phyloP scores from a whole-genome alignment of 305 asterid genomes.

The Galium porrigens region DNA sequence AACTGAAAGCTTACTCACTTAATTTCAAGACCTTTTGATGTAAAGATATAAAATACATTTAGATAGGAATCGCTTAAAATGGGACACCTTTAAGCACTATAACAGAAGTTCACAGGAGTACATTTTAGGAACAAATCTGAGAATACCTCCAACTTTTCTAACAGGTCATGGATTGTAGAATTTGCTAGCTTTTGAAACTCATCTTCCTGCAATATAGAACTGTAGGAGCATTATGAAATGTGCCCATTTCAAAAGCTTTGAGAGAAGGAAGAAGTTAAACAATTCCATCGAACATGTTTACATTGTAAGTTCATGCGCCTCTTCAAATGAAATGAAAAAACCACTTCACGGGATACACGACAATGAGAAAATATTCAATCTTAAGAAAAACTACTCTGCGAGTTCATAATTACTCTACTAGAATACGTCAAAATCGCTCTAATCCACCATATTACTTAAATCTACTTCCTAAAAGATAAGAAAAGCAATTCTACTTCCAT shows the following conservation, averaged over 20 bases:
- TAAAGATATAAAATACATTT: background rate
- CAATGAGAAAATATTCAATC: background rate
- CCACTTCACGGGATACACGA: background rate
- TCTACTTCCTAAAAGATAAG: background rate
- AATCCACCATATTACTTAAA: background rate
- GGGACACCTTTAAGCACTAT: background rate
- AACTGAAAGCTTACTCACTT: background rate
- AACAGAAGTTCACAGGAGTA: background rate
- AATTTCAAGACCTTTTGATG: background rate
- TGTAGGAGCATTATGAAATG: background rate
- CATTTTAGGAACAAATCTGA: background rate
- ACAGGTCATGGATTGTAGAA: conserved; percentile 2
- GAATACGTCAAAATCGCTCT: background rate
- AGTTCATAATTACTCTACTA: background rate
- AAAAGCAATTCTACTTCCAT: background rate
- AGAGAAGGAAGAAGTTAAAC: background rate
- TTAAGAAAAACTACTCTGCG: background rate
- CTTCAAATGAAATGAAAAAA: background rate
- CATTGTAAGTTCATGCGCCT: background rate
- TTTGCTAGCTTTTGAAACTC: background rate
- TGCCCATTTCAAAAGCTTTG: background rate
- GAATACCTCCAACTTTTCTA: conserved; percentile 3
- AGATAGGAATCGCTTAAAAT: background rate
- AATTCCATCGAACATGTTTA: background rate
- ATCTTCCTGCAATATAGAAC: conserved; percentile 4